phyloP scores from a whole-genome alignment of 306 rosid genomes.

The Pyrus communis region DNA sequence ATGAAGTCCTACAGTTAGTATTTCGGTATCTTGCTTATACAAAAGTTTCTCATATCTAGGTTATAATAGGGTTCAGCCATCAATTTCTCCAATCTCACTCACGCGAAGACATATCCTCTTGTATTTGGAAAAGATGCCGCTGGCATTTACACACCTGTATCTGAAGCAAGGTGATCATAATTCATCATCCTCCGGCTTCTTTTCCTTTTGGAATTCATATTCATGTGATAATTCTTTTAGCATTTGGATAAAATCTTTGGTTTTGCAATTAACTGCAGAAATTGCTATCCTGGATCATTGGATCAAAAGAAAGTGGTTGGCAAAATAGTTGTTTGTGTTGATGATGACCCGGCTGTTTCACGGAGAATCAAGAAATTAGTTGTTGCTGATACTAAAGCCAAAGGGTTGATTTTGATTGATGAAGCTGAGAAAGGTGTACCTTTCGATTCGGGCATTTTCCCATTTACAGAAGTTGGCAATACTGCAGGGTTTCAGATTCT shows the following conservation, averaged over 20 bases:
- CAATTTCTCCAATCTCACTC: slow-evolving; percentile 60
- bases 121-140: slow-evolving; percentile 64
- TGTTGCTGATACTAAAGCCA: slow-evolving; percentile 70
- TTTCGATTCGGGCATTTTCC: slow-evolving; percentile 66
- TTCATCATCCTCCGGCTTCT: background rate
- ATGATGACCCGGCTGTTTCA: slow-evolving; percentile 42
- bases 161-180: slow-evolving; percentile 76
- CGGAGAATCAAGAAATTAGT: slow-evolving; percentile 68
- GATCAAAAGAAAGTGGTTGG: slow-evolving; percentile 60
- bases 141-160: slow-evolving; percentile 50
- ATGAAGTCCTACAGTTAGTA: background rate
- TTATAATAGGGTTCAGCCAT: slow-evolving; percentile 63
- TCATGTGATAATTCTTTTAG: background rate
- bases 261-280: slow-evolving; percentile 39
- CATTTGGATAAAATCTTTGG: background rate
- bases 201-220: background rate
- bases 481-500: slow-evolving; percentile 66
- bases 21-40: background rate
- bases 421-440: slow-evolving; percentile 45
- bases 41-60: slow-evolving; percentile 1
- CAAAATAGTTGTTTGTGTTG: slow-evolving; percentile 62
- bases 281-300: slow-evolving; percentile 82
- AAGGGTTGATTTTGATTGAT: slow-evolving; percentile 58
- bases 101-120: slow-evolving; percentile 52
- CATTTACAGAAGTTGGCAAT: slow-evolving; percentile 54